phyloP scores from a whole-genome alignment of 108 stramenopile genomes.

The Skeletonema marinoi region DNA sequence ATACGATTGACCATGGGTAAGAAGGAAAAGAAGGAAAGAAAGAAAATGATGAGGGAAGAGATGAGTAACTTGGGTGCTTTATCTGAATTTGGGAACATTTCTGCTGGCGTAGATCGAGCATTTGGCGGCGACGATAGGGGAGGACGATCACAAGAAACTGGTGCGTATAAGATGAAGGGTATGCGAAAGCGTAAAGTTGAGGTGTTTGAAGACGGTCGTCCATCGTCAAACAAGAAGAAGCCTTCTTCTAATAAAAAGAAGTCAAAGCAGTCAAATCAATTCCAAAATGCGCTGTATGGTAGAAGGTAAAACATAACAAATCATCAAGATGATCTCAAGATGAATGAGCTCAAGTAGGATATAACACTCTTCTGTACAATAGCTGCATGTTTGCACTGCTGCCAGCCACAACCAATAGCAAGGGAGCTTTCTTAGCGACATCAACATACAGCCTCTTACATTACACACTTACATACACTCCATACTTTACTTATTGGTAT shows the following conservation, averaged over 20 bases:
- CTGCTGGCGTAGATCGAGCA: slow-evolving; percentile 60
- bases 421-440: too few relatives aligned
- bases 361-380: too few relatives aligned
- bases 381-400: too few relatives aligned
- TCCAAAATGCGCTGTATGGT: slow-evolving; percentile 74
- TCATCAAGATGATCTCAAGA: not conserved
- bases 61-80: slow-evolving; percentile 80
- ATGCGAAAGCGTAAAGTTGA: slow-evolving; percentile 60
- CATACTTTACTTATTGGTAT: too few relatives aligned
- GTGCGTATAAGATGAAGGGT: slow-evolving; percentile 51
- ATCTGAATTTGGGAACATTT: slow-evolving; percentile 76
- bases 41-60: slow-evolving; percentile 73
- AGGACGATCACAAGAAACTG: not conserved
- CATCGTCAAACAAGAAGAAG: slow-evolving; percentile 27
- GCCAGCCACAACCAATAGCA: too few relatives aligned
- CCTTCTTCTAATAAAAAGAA: not conserved
- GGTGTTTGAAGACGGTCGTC: slow-evolving; percentile 25
- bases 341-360: not conserved
- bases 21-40: slow-evolving; percentile 84
- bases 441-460: too few relatives aligned
- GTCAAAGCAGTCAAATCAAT: slow-evolving; percentile 43
- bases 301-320: not conserved
- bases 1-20: slow-evolving; percentile 70
- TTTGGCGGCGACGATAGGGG: slow-evolving; percentile 41
- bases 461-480: too few relatives aligned